Evolutionary conservation across 257 asterid species (phyloP), one percentile per base, ranked within the genome.

Genomic region (Salvia splendens): DNA sequence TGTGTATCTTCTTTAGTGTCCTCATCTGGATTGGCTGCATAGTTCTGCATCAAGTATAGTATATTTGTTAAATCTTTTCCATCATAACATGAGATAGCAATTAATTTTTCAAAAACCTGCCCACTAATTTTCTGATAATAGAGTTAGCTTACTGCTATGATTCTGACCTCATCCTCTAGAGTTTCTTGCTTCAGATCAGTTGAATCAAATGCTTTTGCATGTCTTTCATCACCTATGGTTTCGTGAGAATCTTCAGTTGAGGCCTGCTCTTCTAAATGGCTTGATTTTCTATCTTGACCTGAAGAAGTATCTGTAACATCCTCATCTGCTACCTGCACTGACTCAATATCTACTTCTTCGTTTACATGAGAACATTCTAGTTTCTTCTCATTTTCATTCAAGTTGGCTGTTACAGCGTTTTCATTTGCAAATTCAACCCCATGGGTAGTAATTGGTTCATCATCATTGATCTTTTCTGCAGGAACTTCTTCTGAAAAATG

Each of bases 321-420:
- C 66, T 46, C 68, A 51, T 68, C 50, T 30, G 64, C 68, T 55
- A 10, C 49, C 32, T 72, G 67, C 77, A 65, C 28, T 33, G 79
- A 50, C 53, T 73, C 79, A 15, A 24, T 9, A 30, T 65, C 11
- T 12, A 55, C 78, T 73, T 73, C 72, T 50, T 68, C 50, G 66
- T 73, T 11, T n/a, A 47, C 64, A 53, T 51, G 24, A 12, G 61
- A 9, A 58, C 51, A 50, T 17, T 52, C 71, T 15, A 0, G n/a
- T 14, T 43, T 64, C 50, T 47, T 11, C 61, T 65, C 64, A 20
- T 12, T 36, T 43, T 72, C 62, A 0, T 2, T 8, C 65, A 58
- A 64, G 48, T 56, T 53, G 36, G 58, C 38, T 30, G 49, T 49
- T 57, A 5, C 50, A 20, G 24, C 15, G 56, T 24, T 48, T 65